Percentiles rank a stretch among this genome's conserved stretches.
These are phyloP conservation scores for Terfezia boudieri DNA, from an alignment of 495 filamentous ascomycete genomes.

Conservation along the genomic window DNA sequence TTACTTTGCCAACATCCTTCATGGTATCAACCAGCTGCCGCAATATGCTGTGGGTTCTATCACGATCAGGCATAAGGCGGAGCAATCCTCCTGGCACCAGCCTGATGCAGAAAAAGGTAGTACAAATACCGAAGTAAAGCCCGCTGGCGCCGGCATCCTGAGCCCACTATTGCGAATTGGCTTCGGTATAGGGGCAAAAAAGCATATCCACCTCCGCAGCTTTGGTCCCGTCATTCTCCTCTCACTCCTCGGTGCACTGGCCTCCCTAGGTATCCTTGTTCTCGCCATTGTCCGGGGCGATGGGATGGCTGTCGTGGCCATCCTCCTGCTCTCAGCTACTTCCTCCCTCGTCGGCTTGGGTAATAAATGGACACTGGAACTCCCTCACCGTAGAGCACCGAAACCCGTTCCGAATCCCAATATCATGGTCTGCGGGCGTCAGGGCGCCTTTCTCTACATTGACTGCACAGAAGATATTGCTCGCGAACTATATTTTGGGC, in stretches of 20 bases:
- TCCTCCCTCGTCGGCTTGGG: conserved; percentile 32
- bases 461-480: conserved; percentile 40
- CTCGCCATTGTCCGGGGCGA: conserved; percentile 29
- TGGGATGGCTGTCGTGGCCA: conserved; percentile 30
- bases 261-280: conserved; percentile 25
- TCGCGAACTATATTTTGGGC: conserved; percentile 39
- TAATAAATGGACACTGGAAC: conserved; percentile 30
- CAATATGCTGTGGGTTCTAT: conserved; percentile 27
- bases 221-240: conserved; percentile 27
- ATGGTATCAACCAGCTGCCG: conserved; percentile 25
- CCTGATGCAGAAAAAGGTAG: too few relatives aligned
- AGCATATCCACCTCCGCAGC: conserved; percentile 1
- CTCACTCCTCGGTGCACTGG: conserved; percentile 26
- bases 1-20: conserved; percentile 39
- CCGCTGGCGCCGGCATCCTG: too few relatives aligned
- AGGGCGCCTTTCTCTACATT: conserved; percentile 38
- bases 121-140: too few relatives aligned
- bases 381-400: conserved; percentile 27
- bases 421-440: conserved; percentile 31
- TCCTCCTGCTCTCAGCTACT: conserved; percentile 25
- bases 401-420: conserved; percentile 34
- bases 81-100: conserved; percentile 6
- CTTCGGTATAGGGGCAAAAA: too few relatives aligned
- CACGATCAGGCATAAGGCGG: conserved; percentile 24
- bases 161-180: too few relatives aligned